Percentiles rank a stretch among this genome's conserved stretches.
Conservation (phyloP, 2,329 filamentous ascomycete species). For the Monosporascus sp. region DNA sequence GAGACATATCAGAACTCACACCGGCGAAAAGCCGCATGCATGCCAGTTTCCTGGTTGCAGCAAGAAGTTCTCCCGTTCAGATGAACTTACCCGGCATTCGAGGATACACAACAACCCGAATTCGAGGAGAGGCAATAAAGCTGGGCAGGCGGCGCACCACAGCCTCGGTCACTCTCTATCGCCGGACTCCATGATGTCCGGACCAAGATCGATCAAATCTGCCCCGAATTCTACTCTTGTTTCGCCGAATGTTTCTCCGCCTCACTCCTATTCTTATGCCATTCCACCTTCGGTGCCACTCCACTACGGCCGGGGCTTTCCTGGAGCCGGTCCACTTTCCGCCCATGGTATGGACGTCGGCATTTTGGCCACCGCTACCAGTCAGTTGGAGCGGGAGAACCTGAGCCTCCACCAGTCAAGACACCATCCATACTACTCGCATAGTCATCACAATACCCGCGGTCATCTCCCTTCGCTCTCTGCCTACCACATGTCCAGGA, state of each 20-base stretch:
- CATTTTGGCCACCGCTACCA: constrained; percentile 56
- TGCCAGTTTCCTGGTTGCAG: constrained; percentile 95
- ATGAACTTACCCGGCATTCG: constrained; percentile 94
- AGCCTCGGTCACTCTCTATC: constrained; percentile 41
- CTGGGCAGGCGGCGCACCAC: constrained; percentile 43
- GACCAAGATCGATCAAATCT: constrained; percentile 77
- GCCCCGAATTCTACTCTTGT: constrained; percentile 80
- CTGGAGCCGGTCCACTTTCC: constrained; percentile 35
- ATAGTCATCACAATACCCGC: constrained; percentile 44
- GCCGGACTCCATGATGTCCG: constrained; percentile 62
- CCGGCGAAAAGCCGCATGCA: constrained; percentile 94
- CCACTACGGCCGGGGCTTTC: constrained; percentile 42
- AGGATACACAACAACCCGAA: constrained; percentile 99
- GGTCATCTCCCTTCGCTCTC: constrained; percentile 71
- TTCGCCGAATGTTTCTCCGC: constrained; percentile 95
- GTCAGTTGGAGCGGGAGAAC: constrained; percentile 58
- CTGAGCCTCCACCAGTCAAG: constrained; percentile 40
- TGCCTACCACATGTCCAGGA: constrained; percentile 91
- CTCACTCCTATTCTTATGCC: constrained; percentile 77
- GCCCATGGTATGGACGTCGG: constrained; percentile 47
- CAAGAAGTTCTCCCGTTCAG: constrained; percentile 93
- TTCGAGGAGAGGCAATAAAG: constrained; percentile 88
- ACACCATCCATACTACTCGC: constrained; percentile 51
- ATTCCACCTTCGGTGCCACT: constrained; percentile 39
- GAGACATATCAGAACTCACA: constrained; percentile 90